A percentile compares a stretch with the other conserved stretches of the same genome.
Conservation (phyloP, 1,284 basidiomycete genomes). For the Anthracocystis panici-leucophaei region DNA sequence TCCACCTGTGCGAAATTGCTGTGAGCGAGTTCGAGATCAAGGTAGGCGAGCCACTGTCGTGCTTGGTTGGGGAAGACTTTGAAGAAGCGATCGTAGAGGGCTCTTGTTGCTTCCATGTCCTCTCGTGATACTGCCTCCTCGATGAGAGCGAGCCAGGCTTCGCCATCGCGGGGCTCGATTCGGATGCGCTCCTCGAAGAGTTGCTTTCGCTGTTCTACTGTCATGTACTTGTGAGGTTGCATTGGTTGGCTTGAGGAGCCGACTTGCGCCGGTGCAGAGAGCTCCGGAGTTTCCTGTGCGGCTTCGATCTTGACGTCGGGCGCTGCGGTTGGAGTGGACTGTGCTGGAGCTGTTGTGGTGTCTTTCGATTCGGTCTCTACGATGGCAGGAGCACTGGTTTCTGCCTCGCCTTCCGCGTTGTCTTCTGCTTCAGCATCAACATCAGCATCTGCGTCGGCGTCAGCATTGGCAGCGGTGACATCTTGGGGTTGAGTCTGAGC, state of each 20-base stretch:
- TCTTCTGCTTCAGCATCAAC: conserved; percentile 21
- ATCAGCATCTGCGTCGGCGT: conserved; percentile 9
- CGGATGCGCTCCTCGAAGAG: conserved; percentile 66
- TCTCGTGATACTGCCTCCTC: conserved; percentile 77
- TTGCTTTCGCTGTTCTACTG: conserved; percentile 41
- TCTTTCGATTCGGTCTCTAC: conserved; percentile 18
- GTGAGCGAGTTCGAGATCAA: conserved; percentile 79
- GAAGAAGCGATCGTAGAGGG: conserved; percentile 80
- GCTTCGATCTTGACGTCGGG: conserved; percentile 4
- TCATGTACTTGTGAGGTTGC: conserved; percentile 40
- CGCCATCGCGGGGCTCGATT: conserved; percentile 76
- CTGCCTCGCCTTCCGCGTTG: conserved; percentile 2
- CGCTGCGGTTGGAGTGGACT: background rate
- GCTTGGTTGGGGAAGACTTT: conserved; percentile 79
- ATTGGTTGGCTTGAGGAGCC: conserved; percentile 15
- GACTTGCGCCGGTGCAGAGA: background rate
- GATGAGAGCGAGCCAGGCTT: conserved; percentile 78
- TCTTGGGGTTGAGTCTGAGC: background rate
- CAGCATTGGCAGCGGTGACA: background rate
- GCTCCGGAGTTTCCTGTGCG: background rate
- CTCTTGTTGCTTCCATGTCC: conserved; percentile 78
- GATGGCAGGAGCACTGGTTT: background rate
- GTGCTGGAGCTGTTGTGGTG: background rate
- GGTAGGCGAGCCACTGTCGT: conserved; percentile 74
- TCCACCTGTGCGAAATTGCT: conserved; percentile 75